Conservation (phyloP, 2,329 filamentous ascomycete genomes). For the Colletotrichum cereale region DNA sequence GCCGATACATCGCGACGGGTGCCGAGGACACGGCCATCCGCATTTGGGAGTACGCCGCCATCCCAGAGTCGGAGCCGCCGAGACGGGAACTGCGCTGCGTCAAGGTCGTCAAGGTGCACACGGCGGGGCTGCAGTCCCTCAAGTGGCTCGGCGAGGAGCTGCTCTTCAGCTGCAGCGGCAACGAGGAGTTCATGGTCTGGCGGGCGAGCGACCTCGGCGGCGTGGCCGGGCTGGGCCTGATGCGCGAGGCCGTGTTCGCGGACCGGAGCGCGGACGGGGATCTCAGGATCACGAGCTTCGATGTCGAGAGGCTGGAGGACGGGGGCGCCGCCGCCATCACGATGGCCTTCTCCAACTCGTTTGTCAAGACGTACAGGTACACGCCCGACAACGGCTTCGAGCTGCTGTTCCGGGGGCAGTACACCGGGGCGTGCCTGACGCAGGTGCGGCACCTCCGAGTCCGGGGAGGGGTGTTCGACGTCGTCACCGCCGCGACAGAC, state of each 20-base stretch:
- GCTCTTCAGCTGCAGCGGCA: constrained; percentile 88
- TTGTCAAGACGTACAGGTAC: constrained; percentile 72
- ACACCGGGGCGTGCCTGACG: constrained; percentile 82
- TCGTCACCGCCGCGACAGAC: constrained; percentile 84
- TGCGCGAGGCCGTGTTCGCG: constrained; percentile 67
- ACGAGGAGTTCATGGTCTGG: constrained; percentile 93
- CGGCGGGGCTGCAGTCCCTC: constrained; percentile 84
- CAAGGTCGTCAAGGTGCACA: constrained; percentile 80
- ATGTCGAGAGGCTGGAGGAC: constrained; percentile 57
- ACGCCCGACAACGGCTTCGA: constrained; percentile 56
- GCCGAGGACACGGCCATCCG: constrained; percentile 82
- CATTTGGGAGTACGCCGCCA: constrained; percentile 68
- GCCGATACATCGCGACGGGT: constrained; percentile 69
- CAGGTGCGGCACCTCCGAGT: constrained; percentile 64
- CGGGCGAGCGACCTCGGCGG: constrained; percentile 67
- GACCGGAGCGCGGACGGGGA: constrained; percentile 69
- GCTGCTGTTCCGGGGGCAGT: constrained; percentile 66
- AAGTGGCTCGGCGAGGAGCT: constrained; percentile 74
- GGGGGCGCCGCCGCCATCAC: constrained; percentile 70
- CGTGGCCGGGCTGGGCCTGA: constrained; percentile 62
- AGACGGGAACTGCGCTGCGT: constrained; percentile 57
- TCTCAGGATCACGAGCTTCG: constrained; percentile 85
- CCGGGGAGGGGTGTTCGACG: constrained; percentile 46
- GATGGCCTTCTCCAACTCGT: constrained; percentile 88
- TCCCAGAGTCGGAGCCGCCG: constrained; percentile 45